A percentile compares a stretch with the other conserved stretches of the same genome.
Evolutionary conservation across 768 basidiomycete genomes (phyloP).

Genomic region (Naganishia friedmannii): DNA sequence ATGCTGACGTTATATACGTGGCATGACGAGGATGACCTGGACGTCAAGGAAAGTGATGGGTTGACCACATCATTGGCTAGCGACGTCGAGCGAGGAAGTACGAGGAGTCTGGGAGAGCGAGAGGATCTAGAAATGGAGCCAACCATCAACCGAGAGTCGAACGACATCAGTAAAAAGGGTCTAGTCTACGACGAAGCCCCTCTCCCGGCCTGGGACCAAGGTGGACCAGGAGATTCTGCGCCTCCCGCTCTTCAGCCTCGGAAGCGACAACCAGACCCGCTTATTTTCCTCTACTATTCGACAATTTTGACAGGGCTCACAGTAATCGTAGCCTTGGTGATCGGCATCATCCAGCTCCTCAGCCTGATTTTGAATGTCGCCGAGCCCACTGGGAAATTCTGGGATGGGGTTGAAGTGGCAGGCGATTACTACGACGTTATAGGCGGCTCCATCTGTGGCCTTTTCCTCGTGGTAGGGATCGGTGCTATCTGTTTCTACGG

Average conservation of each 20-base stretch:
- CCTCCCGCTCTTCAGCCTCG: conserved; percentile 3
- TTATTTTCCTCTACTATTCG: conserved; percentile 31
- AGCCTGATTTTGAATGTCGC: conserved; percentile 26
- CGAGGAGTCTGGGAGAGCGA: neutral
- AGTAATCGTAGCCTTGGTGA: conserved; percentile 23
- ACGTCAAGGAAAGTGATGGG: neutral
- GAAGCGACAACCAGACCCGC: conserved; percentile 23
- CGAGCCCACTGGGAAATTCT: conserved; percentile 26
- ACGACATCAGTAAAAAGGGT: neutral
- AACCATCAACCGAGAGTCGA: neutral
- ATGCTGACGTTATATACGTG: conserved; percentile 27
- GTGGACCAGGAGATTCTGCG: neutral
- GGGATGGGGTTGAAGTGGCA: conserved; percentile 26
- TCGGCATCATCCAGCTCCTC: conserved; percentile 26
- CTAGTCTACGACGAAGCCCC: neutral
- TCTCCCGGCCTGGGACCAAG: neutral
- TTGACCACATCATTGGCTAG: neutral
- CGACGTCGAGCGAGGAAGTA: neutral
- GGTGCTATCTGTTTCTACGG: conserved; percentile 3
- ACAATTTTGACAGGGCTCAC: conserved; percentile 26
- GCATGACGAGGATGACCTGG: conserved; percentile 26
- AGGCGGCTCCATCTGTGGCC: conserved; percentile 27
- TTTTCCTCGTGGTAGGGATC: conserved; percentile 24
- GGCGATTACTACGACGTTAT: conserved; percentile 28
- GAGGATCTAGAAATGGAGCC: conserved; percentile 10